Conservation (phyloP, 192 early-diverging fungal species). For the Coemansia sp. region DNA sequence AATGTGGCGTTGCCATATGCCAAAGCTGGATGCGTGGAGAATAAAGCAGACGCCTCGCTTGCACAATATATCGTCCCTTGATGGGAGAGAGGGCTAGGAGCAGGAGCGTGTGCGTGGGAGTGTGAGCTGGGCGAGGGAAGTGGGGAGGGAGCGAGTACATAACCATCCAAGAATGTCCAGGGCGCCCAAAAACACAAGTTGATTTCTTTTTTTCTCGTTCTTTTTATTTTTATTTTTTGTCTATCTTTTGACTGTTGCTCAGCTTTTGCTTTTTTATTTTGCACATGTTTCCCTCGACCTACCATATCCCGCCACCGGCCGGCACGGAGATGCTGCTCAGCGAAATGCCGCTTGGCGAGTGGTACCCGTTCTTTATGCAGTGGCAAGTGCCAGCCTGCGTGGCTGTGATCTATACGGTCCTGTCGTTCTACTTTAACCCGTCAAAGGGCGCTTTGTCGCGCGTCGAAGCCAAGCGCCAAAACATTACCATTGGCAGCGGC, state of each 20-base stretch:
- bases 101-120: no score
- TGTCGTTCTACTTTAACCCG: slow-evolving; percentile 41
- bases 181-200: no score
- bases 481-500: not conserved
- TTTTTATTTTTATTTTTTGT: not conserved
- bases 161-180: no score
- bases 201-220: not conserved
- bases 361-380: slow-evolving; percentile 72
- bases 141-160: no score
- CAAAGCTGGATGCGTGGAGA: no score
- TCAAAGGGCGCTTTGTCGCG: slow-evolving; percentile 12
- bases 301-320: slow-evolving; percentile 22
- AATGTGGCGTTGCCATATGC: no score
- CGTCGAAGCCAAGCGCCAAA: slow-evolving; percentile 16
- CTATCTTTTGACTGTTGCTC: not conserved
- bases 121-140: no score
- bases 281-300: not conserved
- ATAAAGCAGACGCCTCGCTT: no score
- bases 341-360: slow-evolving; percentile 68
- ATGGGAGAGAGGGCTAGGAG: no score
- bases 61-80: no score
- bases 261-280: not conserved
- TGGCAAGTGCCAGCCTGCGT: slow-evolving; percentile 68
- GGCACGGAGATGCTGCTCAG: slow-evolving; percentile 35
- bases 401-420: slow-evolving; percentile 58